Evolutionary conservation across 2,329 filamentous ascomycete genomes (phyloP), one percentile per base, ranked within the genome.

Genomic region (Fusarium nelsonii): DNA sequence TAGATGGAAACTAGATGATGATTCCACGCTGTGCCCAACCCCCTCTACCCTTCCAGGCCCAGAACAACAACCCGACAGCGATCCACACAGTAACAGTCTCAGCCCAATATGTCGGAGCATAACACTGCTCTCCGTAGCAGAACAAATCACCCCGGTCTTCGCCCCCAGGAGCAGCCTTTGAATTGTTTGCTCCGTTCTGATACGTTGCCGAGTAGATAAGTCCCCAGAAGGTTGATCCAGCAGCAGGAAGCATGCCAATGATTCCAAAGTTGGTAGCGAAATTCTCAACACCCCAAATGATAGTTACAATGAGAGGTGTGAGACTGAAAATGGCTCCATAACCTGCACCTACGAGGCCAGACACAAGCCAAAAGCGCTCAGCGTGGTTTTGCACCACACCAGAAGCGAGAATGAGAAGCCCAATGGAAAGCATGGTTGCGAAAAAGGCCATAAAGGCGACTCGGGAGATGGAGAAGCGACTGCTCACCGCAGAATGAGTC

Each of bases 261-360:
- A 98, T 94, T 11, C 96, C 96, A 90, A 95, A 99, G 74, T 99
- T 98, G 1, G 96, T 99, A 60, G 93, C 96, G 77, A 99, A 98
- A 78, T 98, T 99, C 82, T 98, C 94, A 0, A 97, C 94, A 28
- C 96, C 96, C 96, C 96, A 99, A 45, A 99, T 95, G 11, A 97
- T 94, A n/a, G 91, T 93, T 72, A 97, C 91, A 58, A 98, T 92
- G 69, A 98, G 94, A 3, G 96, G 96, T 0, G 92, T 92, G 8
- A 98, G 86, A 48, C 89, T 92, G 82, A 98, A 99, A 23, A 94
- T 88, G 33, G 94, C 94, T 44, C 96, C 96, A 76, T 99, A 98
- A 44, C 96, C 96, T 2, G 94, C 90, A 8, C 96, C 96, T 8
- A 99, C 89, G 2, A 94, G 85, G 0, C 91, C 88, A 0, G 93